A percentile compares a stretch with the other conserved stretches of the same genome.
phyloP scores from a whole-genome alignment of 2,329 filamentous ascomycete species.

The Aspergillus sp. region DNA sequence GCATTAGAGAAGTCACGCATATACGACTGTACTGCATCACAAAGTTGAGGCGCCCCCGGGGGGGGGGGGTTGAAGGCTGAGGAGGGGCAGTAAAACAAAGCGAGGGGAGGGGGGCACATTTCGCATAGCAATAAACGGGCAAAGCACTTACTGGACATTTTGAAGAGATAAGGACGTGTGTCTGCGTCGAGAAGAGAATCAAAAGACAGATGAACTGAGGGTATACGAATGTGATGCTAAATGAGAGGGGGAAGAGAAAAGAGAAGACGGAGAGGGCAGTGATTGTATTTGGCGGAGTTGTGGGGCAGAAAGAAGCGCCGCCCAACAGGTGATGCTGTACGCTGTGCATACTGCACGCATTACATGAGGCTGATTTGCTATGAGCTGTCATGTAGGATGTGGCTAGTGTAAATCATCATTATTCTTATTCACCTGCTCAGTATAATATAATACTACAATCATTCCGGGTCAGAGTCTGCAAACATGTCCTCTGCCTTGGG shows the following conservation, averaged over 20 bases:
- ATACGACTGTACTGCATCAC: slow-evolving; percentile 1
- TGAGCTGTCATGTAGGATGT: neutral
- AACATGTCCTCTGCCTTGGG: slow-evolving; percentile 83
- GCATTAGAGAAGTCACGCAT: neutral
- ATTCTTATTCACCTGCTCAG: too few relatives aligned
- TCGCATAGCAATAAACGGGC: neutral
- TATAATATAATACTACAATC: slow-evolving; percentile 7
- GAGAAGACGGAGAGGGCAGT: slow-evolving; percentile 5
- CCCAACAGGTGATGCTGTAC: slow-evolving; percentile 8
- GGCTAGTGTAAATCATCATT: too few relatives aligned
- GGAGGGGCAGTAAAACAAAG: neutral
- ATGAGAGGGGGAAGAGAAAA: slow-evolving; percentile 4
- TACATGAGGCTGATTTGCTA: neutral
- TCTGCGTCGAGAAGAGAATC: slow-evolving; percentile 1
- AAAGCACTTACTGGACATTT: slow-evolving; percentile 29
- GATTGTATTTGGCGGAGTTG: slow-evolving; percentile 14
- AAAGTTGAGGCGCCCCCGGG: neutral
- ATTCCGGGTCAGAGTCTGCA: slow-evolving; percentile 62
- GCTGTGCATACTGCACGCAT: neutral
- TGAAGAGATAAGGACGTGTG: slow-evolving; percentile 11
- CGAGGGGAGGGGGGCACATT: too few relatives aligned
- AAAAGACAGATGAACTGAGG: slow-evolving; percentile 11
- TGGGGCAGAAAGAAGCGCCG: slow-evolving; percentile 18
- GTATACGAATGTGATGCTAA: slow-evolving; percentile 12
- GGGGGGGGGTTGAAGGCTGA: neutral